A percentile compares a stretch with the other conserved stretches of the same genome.
These are phyloP conservation scores for Neolentinus lepideus DNA, from an alignment of 1,284 basidiomycete species.

Conservation along the genomic window DNA sequence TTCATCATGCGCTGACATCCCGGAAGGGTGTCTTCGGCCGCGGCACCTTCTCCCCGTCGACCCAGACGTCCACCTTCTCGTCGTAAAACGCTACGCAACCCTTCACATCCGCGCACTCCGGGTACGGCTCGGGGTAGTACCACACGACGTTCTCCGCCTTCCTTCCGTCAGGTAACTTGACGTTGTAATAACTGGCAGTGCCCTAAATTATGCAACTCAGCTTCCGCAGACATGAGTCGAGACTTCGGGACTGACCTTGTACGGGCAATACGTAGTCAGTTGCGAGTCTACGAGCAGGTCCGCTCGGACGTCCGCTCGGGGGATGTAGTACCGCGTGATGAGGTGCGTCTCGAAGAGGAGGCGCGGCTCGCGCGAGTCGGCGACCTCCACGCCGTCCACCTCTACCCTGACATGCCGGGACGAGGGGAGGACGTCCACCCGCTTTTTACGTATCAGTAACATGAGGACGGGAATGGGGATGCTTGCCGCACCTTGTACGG, in stretches of 20 bases:
- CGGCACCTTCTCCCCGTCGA: conserved; percentile 48
- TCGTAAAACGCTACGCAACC: conserved; percentile 59
- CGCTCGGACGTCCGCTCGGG: conserved; percentile 44
- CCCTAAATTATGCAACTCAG: conserved; percentile 32
- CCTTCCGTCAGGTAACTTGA: conserved; percentile 37
- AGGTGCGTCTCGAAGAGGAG: conserved; percentile 55
- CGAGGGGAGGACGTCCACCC: conserved; percentile 52
- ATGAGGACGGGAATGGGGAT: not conserved
- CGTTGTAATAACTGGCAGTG: conserved; percentile 49
- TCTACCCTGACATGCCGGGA: conserved; percentile 56
- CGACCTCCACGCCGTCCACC: conserved; percentile 53
- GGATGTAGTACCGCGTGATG: conserved; percentile 53
- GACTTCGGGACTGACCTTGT: conserved; percentile 40
- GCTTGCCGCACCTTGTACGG: conserved; percentile 49
- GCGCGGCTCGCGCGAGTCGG: conserved; percentile 44
- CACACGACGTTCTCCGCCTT: conserved; percentile 45
- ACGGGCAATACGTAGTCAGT: conserved; percentile 46
- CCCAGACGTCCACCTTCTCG: conserved; percentile 57
- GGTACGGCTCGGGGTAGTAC: conserved; percentile 50
- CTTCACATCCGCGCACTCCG: conserved; percentile 41
- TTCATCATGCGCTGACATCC: not conserved
- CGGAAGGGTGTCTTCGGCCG: conserved; percentile 11
- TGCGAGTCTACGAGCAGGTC: conserved; percentile 43
- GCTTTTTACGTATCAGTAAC: conserved; percentile 23
- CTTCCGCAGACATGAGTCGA: not conserved